These are phyloP conservation scores for Eucalyptus victrix DNA, from an alignment of 345 rosid genomes.

Conservation along the genomic window DNA sequence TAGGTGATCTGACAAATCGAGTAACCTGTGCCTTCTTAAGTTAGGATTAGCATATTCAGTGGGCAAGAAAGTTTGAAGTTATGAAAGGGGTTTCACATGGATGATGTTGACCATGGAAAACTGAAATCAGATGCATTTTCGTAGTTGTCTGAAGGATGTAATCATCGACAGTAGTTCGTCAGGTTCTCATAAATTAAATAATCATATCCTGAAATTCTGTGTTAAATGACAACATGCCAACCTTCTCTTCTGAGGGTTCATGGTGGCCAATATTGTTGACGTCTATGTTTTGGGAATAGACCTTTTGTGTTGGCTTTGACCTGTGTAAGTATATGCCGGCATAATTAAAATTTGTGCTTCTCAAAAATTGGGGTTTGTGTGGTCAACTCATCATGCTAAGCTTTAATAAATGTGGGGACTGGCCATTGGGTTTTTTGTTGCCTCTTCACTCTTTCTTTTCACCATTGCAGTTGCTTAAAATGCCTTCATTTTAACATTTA, in stretches of 20 bases:
- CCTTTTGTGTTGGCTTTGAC: not conserved
- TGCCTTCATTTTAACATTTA: not conserved
- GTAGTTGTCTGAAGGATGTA: not conserved
- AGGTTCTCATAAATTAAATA: not conserved
- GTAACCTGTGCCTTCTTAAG: not conserved
- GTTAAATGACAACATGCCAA: not conserved
- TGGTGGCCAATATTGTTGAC: not conserved
- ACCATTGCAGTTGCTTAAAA: not conserved
- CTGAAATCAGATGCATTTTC: not conserved
- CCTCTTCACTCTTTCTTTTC: not conserved
- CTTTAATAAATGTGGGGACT: not conserved
- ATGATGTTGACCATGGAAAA: not conserved
- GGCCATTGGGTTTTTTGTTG: not conserved
- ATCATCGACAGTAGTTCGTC: not conserved
- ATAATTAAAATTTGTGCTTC: not conserved
- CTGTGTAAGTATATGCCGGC: not conserved
- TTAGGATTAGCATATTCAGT: not conserved
- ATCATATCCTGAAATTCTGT: not conserved
- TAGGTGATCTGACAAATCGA: not conserved
- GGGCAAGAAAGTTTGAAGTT: not conserved
- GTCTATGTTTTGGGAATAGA: not conserved
- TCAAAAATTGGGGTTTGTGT: not conserved
- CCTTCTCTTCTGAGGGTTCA: not conserved
- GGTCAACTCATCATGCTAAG: not conserved
- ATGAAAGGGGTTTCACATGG: not conserved